Evolutionary conservation across 192 early-diverging fungal species (phyloP), one percentile per base, ranked within the genome.

Genomic region (Backusella tarrabulga): DNA sequence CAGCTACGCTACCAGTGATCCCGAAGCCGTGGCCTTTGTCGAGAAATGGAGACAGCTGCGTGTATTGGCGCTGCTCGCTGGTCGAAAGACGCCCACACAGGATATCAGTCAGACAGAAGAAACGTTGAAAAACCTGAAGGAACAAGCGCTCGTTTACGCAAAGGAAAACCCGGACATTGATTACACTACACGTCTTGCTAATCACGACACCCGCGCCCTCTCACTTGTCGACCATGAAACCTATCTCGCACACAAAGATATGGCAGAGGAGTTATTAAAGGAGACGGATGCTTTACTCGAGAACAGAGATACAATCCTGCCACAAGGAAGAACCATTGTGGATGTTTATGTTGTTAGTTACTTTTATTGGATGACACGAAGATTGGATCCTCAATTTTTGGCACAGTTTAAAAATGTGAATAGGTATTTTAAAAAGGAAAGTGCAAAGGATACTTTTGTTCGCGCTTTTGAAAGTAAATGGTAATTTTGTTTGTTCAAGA

Each of bases 311-410:
- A 21, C 34, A n/a, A 12, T 70, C n/a, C 21, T 70, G 3, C 1
- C 19, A 1, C 40, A 41, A 4, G 38, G n/a, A 40, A 35, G 68
- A 70, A 70, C 19, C 0, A 5, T 70, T 4, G 68, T 21, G 3
- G 68, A 70, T 38, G 38, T 70, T 21, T 70, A 70, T 70, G 36
- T 70, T 41, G 9, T 23, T 3, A 21, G n/a, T 11, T 41, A 23
- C n/a, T 21, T 70, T 35, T 70, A 70, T 70, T 70, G 68, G 68
- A 35, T 70, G 34, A 70, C 34, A 38, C 19, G n/a, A 4, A 70
- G 21, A 38, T 38, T 70, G 9, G 36, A 70, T 70, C 34, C 34
- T 4, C 11, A 26, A n/a, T 23, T 70, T 6, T 70, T 70, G 35
- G 38, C 19, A 19, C 2, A 12, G 11, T 41, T 11, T 41, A 21